These are phyloP conservation scores for Hysterium pulicare DNA, from an alignment of 2,329 filamentous ascomycete species.

Conservation along the genomic window DNA sequence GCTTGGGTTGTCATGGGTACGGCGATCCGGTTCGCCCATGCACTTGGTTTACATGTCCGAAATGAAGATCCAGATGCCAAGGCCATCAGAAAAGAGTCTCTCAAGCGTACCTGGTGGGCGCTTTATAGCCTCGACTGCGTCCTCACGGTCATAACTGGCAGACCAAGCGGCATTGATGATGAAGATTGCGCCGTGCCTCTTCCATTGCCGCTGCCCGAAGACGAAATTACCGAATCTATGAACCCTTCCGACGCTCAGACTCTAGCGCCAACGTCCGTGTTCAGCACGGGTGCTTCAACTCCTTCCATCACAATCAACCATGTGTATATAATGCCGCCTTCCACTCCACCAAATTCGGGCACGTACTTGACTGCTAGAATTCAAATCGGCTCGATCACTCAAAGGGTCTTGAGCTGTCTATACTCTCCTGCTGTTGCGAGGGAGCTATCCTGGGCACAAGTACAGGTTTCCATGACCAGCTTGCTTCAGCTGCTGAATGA, in stretches of 20 bases:
- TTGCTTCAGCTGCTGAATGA: constrained; percentile 28
- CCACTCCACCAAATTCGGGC: not conserved
- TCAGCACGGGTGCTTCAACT: not conserved
- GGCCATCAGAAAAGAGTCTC: constrained; percentile 28
- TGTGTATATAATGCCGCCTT: not conserved
- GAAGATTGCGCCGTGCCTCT: constrained; percentile 27
- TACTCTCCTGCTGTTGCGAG: constrained; percentile 27
- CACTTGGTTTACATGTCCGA: constrained; percentile 36
- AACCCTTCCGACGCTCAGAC: constrained; percentile 1
- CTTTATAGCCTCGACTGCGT: constrained; percentile 35
- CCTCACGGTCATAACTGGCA: constrained; percentile 36
- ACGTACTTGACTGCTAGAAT: constrained; percentile 12
- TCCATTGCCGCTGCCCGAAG: constrained; percentile 27
- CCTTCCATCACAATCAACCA: not conserved
- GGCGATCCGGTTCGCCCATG: constrained; percentile 32
- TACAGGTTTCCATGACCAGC: constrained; percentile 29
- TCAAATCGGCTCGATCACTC: constrained; percentile 25
- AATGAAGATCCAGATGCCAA: constrained; percentile 26
- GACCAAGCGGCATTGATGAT: constrained; percentile 30
- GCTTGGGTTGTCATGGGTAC: constrained; percentile 37
- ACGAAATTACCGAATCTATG: constrained; percentile 15
- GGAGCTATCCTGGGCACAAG: constrained; percentile 31
- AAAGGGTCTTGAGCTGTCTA: constrained; percentile 25
- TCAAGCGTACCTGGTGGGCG: constrained; percentile 40
- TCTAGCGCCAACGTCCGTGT: not conserved